phyloP scores from a whole-genome alignment of 805 yeast genomes.

The Metschnikowia baotianmanensis region DNA sequence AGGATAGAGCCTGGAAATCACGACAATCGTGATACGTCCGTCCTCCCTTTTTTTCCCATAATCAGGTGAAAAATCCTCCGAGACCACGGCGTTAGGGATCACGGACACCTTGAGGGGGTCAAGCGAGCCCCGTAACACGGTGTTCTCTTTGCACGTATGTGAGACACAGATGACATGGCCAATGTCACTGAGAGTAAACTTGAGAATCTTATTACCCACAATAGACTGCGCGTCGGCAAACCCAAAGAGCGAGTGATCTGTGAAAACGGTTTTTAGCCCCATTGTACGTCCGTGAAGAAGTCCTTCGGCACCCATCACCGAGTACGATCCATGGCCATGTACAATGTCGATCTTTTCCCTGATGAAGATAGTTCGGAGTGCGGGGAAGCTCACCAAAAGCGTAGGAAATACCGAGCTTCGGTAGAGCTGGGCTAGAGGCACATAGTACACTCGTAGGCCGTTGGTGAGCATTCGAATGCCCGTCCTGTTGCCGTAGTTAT shows the following conservation, averaged over 20 bases:
- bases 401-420: slow-evolving; percentile 87
- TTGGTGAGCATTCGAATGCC: slow-evolving; percentile 84
- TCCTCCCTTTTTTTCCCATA: slow-evolving; percentile 13
- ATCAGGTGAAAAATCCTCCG: slow-evolving; percentile 72
- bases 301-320: slow-evolving; percentile 85
- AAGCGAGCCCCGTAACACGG: slow-evolving; percentile 80
- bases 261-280: slow-evolving; percentile 89
- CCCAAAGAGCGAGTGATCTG: slow-evolving; percentile 95
- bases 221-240: slow-evolving; percentile 84
- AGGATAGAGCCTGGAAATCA: slow-evolving; percentile 88
- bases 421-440: slow-evolving; percentile 77
- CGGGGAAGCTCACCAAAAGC: slow-evolving; percentile 84
- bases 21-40: slow-evolving; percentile 69
- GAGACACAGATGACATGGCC: slow-evolving; percentile 97
- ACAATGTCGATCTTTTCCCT: slow-evolving; percentile 85
- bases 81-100: slow-evolving; percentile 93
- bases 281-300: slow-evolving; percentile 87
- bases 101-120: slow-evolving; percentile 81
- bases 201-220: slow-evolving; percentile 79
- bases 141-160: slow-evolving; percentile 94
- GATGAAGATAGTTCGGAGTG: slow-evolving; percentile 77
- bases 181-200: slow-evolving; percentile 79
- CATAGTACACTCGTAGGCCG: slow-evolving; percentile 90
- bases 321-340: slow-evolving; percentile 93
- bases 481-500: slow-evolving; percentile 75